phyloP scores from a whole-genome alignment of 768 basidiomycete genomes.

The Macrolepiota dolichaula region DNA sequence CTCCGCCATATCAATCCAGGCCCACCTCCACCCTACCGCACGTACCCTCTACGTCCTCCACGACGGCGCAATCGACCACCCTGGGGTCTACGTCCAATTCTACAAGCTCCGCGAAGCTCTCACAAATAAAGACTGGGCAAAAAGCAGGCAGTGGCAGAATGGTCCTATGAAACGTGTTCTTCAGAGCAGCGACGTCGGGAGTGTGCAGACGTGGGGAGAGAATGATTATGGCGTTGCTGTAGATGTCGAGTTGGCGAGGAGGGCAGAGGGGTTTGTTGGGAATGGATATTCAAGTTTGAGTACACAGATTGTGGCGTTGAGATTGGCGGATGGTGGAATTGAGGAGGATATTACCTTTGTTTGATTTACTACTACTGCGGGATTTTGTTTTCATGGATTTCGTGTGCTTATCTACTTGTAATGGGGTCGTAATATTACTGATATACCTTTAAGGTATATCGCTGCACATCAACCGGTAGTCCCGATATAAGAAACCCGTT shows the following conservation, averaged over 20 bases:
- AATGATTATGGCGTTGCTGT: slow-evolving; percentile 40
- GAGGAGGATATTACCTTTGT: slow-evolving; percentile 34
- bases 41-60: slow-evolving; percentile 41
- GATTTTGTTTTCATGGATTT: no score
- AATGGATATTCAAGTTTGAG: slow-evolving; percentile 48
- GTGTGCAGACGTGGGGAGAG: slow-evolving; percentile 30
- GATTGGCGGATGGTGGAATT: slow-evolving; percentile 32
- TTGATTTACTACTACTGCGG: slow-evolving; percentile 22
- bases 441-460: no score
- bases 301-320: slow-evolving; percentile 39
- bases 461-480: no score
- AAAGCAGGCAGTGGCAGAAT: slow-evolving; percentile 30
- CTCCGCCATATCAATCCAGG: slow-evolving; percentile 33
- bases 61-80: slow-evolving; percentile 47
- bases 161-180: slow-evolving; percentile 41
- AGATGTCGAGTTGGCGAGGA: slow-evolving; percentile 42
- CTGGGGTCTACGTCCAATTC: slow-evolving; percentile 37
- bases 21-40: slow-evolving; percentile 30
- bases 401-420: no score
- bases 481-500: no score
- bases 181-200: slow-evolving; percentile 35
- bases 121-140: slow-evolving; percentile 30
- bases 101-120: slow-evolving; percentile 37
- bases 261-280: slow-evolving; percentile 41
- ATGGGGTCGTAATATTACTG: no score